Evolutionary conservation across 208 protist species (phyloP).

Genomic region (Spongospora subterranea): DNA sequence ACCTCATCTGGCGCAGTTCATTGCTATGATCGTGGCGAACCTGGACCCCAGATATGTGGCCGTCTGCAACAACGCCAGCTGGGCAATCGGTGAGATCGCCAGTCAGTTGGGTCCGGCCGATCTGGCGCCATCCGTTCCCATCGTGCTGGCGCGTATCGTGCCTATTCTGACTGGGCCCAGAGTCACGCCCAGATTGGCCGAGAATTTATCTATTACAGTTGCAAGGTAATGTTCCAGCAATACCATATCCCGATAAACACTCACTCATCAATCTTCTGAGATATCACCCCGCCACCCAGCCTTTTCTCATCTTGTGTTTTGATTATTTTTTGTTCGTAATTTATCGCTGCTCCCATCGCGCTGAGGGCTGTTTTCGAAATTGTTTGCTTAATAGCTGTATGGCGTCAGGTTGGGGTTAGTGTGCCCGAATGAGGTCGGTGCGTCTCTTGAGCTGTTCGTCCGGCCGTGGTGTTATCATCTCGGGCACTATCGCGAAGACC

Average conservation of each 20-base stretch:
- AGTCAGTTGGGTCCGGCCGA: constrained; percentile 66
- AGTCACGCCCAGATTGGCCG: neutral
- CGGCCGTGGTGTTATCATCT: constrained; percentile 34
- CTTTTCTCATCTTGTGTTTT: no score
- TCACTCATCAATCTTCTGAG: no score
- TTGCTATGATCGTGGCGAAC: constrained; percentile 61
- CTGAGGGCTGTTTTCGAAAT: neutral
- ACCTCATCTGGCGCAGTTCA: constrained; percentile 67
- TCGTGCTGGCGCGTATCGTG: constrained; percentile 70
- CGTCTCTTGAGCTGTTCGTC: neutral
- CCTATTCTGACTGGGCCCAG: constrained; percentile 70
- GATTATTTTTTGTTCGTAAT: no score
- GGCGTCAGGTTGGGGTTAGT: neutral
- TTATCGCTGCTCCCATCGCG: no score
- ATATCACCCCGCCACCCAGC: no score
- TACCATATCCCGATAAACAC: neutral
- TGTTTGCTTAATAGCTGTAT: neutral
- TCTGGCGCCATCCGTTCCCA: constrained; percentile 22
- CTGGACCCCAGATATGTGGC: constrained; percentile 71
- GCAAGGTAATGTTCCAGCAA: neutral
- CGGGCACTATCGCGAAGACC: constrained; percentile 33
- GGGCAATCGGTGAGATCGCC: constrained; percentile 82
- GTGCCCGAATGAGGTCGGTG: constrained; percentile 25
- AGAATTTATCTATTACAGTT: constrained; percentile 47
- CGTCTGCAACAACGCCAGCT: constrained; percentile 85